phyloP scores from a whole-genome alignment of 108 stramenopile genomes.

The Phaeodactylum tricornutum region DNA sequence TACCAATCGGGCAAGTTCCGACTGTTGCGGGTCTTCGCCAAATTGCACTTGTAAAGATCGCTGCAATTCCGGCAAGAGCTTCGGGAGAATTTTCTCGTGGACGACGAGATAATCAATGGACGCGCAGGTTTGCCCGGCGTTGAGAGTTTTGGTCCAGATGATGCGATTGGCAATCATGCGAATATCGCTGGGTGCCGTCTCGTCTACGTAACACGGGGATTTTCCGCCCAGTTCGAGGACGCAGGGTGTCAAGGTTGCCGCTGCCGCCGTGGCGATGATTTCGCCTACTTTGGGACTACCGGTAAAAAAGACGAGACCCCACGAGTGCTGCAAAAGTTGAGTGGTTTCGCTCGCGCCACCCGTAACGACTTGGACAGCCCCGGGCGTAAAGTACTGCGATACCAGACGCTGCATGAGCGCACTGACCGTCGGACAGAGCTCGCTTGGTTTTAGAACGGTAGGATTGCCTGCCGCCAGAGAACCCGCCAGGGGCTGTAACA shows the following conservation, averaged over 20 bases:
- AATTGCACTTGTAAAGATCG: conserved; percentile 17
- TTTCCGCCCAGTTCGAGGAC: conserved; percentile 93
- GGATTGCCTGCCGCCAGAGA: conserved; percentile 83
- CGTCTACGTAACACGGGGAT: conserved; percentile 56
- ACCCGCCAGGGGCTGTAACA: conserved; percentile 44
- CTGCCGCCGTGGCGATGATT: conserved; percentile 69
- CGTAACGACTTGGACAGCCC: conserved; percentile 43
- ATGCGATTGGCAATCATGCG: conserved; percentile 42
- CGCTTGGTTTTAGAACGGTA: conserved; percentile 69
- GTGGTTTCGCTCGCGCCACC: conserved; percentile 62
- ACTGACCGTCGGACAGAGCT: conserved; percentile 32
- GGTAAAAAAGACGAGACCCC: conserved; percentile 85
- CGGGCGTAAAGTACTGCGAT: conserved; percentile 51
- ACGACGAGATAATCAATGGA: conserved; percentile 61
- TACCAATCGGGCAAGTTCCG: conserved; percentile 41
- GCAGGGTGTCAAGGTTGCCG: conserved; percentile 77
- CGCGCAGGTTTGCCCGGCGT: conserved; percentile 87
- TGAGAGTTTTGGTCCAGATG: conserved; percentile 56
- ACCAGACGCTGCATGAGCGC: conserved; percentile 32
- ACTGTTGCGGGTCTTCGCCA: conserved; percentile 9
- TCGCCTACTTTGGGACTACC: conserved; percentile 52
- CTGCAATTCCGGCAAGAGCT: conserved; percentile 1
- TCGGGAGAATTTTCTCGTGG: conserved; percentile 8
- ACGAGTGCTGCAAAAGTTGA: conserved; percentile 40
- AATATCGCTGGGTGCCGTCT: conserved; percentile 27